These are phyloP conservation scores for Ormosia semicastrata DNA, from an alignment of 306 rosid genomes.

Conservation along the genomic window DNA sequence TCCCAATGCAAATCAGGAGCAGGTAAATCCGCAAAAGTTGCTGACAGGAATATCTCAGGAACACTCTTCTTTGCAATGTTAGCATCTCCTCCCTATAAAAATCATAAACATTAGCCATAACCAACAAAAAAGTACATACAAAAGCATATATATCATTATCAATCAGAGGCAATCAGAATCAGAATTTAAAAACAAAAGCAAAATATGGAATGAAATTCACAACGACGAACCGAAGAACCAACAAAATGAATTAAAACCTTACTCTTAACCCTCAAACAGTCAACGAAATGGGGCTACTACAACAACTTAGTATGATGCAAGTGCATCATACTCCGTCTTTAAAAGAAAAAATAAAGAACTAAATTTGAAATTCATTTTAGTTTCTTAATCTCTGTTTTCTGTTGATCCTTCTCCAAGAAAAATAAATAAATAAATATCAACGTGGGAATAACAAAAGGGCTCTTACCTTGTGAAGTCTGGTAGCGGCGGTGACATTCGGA, in stretches of 20 bases:
- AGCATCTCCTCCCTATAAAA: slow-evolving; percentile 34
- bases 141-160: not conserved
- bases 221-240: not conserved
- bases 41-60: slow-evolving; percentile 46
- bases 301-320: not conserved
- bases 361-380: not conserved
- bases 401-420: not conserved
- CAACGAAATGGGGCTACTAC: not conserved
- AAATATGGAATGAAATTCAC: not conserved
- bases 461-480: slow-evolving; percentile 24
- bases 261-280: not conserved
- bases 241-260: not conserved
- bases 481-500: slow-evolving; percentile 14
- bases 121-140: not conserved
- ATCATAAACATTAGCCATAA: not conserved
- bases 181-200: not conserved
- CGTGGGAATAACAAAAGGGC: not conserved
- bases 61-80: slow-evolving; percentile 2
- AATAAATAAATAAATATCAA: not conserved
- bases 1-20: slow-evolving; percentile 86
- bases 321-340: not conserved
- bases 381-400: not conserved
- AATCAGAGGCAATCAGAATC: not conserved
- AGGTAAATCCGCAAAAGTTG: slow-evolving; percentile 74
- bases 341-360: not conserved